These are phyloP conservation scores for Adansonia grandidieri DNA, from an alignment of 441 rosid genomes.

Conservation along the genomic window DNA sequence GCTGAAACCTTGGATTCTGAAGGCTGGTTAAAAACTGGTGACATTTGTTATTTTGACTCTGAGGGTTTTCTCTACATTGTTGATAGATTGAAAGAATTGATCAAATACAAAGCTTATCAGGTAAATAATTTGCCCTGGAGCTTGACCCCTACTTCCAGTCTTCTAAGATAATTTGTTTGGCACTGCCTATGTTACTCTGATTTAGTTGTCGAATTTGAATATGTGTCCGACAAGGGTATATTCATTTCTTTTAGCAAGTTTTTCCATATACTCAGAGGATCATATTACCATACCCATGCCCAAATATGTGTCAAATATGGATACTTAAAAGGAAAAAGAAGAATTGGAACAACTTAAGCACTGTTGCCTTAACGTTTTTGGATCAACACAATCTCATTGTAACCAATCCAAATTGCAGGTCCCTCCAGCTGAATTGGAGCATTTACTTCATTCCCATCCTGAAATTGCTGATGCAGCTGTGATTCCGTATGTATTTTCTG, in stretches of 20 bases:
- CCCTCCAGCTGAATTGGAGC: constrained; percentile 89
- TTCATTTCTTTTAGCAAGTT: too few species aligned
- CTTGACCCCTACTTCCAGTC: background rate
- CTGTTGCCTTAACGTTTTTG: too few species aligned
- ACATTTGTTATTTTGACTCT: constrained; percentile 76
- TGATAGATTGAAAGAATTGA: constrained; percentile 86
- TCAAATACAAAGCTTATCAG: constrained; percentile 92
- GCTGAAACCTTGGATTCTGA: constrained; percentile 77
- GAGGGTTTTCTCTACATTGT: constrained; percentile 72
- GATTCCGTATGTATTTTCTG: constrained; percentile 58
- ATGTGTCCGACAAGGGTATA: too few species aligned
- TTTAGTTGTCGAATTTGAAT: too few species aligned
- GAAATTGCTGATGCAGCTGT: constrained; percentile 87
- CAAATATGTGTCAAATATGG: too few species aligned
- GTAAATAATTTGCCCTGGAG: constrained; percentile 36
- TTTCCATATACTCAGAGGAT: too few species aligned
- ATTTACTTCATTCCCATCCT: constrained; percentile 70
- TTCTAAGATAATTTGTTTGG: background rate
- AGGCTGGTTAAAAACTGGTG: constrained; percentile 96
- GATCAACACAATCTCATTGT: background rate
- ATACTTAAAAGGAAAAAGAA: too few species aligned
- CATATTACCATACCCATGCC: too few species aligned
- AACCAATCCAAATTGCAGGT: constrained; percentile 48
- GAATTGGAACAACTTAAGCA: too few species aligned
- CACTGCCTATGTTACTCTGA: background rate